A percentile compares a stretch with the other conserved stretches of the same genome.
Evolutionary conservation across 2,329 filamentous ascomycete genomes (phyloP).

Genomic region (Lecanicillium sp.): DNA sequence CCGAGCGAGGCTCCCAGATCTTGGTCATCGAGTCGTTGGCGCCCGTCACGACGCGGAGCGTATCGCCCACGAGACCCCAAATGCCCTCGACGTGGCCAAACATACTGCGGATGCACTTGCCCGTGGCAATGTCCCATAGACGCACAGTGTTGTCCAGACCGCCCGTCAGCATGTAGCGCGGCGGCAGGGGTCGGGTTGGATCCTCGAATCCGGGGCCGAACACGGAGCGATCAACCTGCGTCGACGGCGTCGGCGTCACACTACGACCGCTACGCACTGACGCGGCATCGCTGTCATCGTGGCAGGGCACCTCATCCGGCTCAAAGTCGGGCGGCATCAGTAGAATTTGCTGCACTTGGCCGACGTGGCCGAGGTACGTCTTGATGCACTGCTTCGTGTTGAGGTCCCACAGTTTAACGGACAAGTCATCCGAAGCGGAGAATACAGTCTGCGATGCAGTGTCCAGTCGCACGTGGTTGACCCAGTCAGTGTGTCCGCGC

Average conservation of each 20-base stretch:
- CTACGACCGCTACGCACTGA: slow-evolving; percentile 45
- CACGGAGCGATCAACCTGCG: slow-evolving; percentile 41
- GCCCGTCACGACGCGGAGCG: slow-evolving; percentile 78
- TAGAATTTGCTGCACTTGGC: slow-evolving; percentile 88
- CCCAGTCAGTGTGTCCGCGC: slow-evolving; percentile 85
- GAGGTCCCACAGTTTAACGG: slow-evolving; percentile 87
- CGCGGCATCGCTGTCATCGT: slow-evolving; percentile 47
- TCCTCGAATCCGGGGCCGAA: slow-evolving; percentile 61
- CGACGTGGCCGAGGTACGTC: slow-evolving; percentile 81
- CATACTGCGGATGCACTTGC: slow-evolving; percentile 81
- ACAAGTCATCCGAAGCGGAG: slow-evolving; percentile 90
- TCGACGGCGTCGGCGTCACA: slow-evolving; percentile 30
- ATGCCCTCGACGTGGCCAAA: slow-evolving; percentile 96
- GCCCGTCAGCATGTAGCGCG: slow-evolving; percentile 87
- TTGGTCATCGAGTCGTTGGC: slow-evolving; percentile 95
- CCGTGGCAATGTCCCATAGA: slow-evolving; percentile 82
- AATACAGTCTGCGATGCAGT: slow-evolving; percentile 76
- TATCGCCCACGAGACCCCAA: slow-evolving; percentile 88
- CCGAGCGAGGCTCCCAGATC: slow-evolving; percentile 83
- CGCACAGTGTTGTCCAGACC: slow-evolving; percentile 87
- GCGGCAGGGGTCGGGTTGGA: slow-evolving; percentile 62
- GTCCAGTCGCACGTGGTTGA: slow-evolving; percentile 92
- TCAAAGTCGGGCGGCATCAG: slow-evolving; percentile 83
- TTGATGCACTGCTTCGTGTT: slow-evolving; percentile 74
- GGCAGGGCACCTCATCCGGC: slow-evolving; percentile 59